Base-by-base conservation (phyloP, 1,284 basidiomycete genomes). In the Sporisorium reilianum region DNA sequence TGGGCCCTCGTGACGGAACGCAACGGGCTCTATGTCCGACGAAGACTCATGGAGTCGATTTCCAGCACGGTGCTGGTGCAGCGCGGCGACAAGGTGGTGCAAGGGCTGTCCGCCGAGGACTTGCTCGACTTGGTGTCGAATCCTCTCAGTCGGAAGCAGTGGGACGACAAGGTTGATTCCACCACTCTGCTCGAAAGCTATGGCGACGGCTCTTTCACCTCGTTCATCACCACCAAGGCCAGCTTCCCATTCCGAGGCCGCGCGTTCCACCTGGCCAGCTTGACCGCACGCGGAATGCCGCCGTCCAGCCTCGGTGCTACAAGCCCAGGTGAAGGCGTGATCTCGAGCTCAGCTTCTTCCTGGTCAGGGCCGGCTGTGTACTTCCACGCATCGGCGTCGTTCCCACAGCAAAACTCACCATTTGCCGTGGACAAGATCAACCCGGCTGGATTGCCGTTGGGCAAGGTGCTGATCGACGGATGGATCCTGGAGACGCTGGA, bases 401-500 rank as follows among this genome's bases (percentile, higher is more conserved):
- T 86, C 28, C 85, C 91, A 0, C 90, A 93, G 49, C 91, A 93
- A 80, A 90, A 89, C 74, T 91, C 93, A 2, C 90, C 91, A 1
- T 89, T 92, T 0, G 91, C 91, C 8, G 93, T 58, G 49, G 55
- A 87, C 11, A 55, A 59, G 22, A 91, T 94, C 85, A 98, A 99
- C 81, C 88, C 93, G 0, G 89, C 89, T 52, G 83, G 71, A 0
- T 87, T 95, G 14, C 93, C 94, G 0, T 86, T 93, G 10, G 95
- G 94, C 0, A 90, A 92, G 22, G 87, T 95, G 46, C 91, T 93
- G 70, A 87, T 99, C 3, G 95, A 98, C 78, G 96, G 93, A 0
- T 99, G 97, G 97, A 91, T 97, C 46, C 86, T 97, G 75, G 95
- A 99, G 87, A 98, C 95, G 1, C 88, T 99, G 46, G 96, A 99